Conservation (phyloP, 805 yeast species). For the Wickerhamiella domercqiae region DNA sequence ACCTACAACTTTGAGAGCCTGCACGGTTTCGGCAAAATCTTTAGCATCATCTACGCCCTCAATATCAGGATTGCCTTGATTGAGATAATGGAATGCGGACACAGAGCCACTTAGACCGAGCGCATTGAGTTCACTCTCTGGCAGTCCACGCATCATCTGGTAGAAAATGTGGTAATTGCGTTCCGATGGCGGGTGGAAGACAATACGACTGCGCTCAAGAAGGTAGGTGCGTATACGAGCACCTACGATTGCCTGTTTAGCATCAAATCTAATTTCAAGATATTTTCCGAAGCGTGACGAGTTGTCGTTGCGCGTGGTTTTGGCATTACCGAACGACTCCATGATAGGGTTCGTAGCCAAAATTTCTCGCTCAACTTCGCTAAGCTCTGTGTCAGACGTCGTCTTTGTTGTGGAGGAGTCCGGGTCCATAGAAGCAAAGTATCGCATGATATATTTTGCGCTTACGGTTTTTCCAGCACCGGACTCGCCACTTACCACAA, state of each 20-base stretch:
- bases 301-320: slow-evolving; percentile 91
- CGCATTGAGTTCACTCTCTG: slow-evolving; percentile 35
- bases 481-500: slow-evolving; percentile 93
- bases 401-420: slow-evolving; percentile 15
- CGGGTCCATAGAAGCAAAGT: slow-evolving; percentile 72
- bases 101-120: slow-evolving; percentile 45
- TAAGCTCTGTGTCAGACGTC: slow-evolving; percentile 37
- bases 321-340: slow-evolving; percentile 98
- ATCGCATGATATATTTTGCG: slow-evolving; percentile 94
- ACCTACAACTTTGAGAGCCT: slow-evolving; percentile 70
- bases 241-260: slow-evolving; percentile 66
- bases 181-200: slow-evolving; percentile 80
- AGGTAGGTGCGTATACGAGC: slow-evolving; percentile 88
- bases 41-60: slow-evolving; percentile 66
- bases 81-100: slow-evolving; percentile 61
- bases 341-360: slow-evolving; percentile 93
- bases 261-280: slow-evolving; percentile 75
- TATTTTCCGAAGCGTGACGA: slow-evolving; percentile 97
- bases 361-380: slow-evolving; percentile 83
- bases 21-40: slow-evolving; percentile 62
- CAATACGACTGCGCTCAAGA: slow-evolving; percentile 85
- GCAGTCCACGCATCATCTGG: slow-evolving; percentile 63
- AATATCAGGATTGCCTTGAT: slow-evolving; percentile 48
- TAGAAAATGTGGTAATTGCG: slow-evolving; percentile 92
- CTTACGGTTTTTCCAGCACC: slow-evolving; percentile 98